phyloP scores from a whole-genome alignment of 306 rosid species.

The Vigna hirtella region DNA sequence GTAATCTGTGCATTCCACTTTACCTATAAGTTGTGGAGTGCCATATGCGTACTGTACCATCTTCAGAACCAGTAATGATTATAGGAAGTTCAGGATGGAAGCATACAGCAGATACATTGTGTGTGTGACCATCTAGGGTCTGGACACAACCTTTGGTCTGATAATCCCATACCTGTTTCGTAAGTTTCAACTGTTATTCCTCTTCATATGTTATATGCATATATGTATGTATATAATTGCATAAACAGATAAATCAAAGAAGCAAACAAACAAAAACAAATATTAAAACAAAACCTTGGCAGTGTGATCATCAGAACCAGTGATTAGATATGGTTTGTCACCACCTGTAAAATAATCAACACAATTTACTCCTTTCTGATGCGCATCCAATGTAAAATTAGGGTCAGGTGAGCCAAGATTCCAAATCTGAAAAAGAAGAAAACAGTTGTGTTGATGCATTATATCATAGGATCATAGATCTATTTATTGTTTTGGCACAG shows the following conservation, averaged over 20 bases:
- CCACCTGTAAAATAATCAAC: conserved; percentile 99
- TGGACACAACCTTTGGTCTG: conserved; percentile 99
- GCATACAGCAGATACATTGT: conserved; percentile 99
- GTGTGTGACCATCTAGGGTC: conserved; percentile 99
- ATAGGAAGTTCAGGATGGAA: conserved; percentile 99
- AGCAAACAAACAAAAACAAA: neutral
- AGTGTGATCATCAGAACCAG: conserved; percentile 99
- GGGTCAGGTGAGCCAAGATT: conserved; percentile 99
- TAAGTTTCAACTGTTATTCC: conserved; percentile 36
- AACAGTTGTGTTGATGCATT: conserved; percentile 40
- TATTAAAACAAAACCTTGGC: conserved; percentile 73
- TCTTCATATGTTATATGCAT: conserved; percentile 36
- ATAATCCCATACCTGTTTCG: conserved; percentile 96
- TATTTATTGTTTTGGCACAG: neutral
- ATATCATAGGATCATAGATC: conserved; percentile 40
- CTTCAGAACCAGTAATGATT: conserved; percentile 98
- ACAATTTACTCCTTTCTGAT: conserved; percentile 97
- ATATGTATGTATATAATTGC: neutral
- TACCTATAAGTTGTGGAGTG: conserved; percentile 98
- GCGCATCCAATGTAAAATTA: conserved; percentile 98
- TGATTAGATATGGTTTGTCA: conserved; percentile 95
- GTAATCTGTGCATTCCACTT: conserved; percentile 40
- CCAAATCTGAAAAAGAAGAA: conserved; percentile 77
- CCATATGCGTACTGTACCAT: conserved; percentile 99
- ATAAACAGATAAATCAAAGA: conserved; percentile 3